Conservation (phyloP, 2,329 filamentous ascomycete species). For the Aspergillus hiratsukae region DNA sequence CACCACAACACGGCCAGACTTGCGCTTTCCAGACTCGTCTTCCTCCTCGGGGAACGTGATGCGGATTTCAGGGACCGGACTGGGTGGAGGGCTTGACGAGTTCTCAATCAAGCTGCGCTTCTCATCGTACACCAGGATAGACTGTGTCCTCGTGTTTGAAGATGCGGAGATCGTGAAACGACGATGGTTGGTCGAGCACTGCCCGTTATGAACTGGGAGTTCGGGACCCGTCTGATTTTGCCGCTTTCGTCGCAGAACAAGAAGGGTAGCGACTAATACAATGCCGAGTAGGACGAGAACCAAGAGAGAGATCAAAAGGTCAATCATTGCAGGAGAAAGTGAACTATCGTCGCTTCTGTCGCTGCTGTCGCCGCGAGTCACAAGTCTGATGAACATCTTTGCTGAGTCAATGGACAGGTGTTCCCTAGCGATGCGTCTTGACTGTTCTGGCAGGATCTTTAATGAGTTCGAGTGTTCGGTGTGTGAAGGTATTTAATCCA, state of each 20-base stretch:
- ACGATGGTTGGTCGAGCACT: constrained; percentile 46
- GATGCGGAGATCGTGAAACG: constrained; percentile 54
- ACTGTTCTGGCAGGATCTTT: neutral
- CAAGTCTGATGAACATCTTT: constrained; percentile 41
- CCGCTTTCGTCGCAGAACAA: constrained; percentile 68
- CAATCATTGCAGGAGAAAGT: constrained; percentile 61
- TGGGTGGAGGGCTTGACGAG: constrained; percentile 69
- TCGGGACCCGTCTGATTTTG: constrained; percentile 49
- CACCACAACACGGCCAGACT: constrained; percentile 83
- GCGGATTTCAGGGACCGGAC: constrained; percentile 91
- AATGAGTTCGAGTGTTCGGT: neutral
- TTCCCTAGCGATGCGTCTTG: constrained; percentile 1
- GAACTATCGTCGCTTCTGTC: constrained; percentile 42
- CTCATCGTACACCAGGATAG: constrained; percentile 71
- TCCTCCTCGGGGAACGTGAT: constrained; percentile 98
- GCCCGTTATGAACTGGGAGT: constrained; percentile 65
- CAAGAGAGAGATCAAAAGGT: constrained; percentile 74
- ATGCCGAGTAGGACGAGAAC: constrained; percentile 71
- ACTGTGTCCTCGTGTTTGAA: constrained; percentile 57
- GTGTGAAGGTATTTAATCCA: constrained; percentile 4
- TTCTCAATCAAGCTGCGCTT: constrained; percentile 75
- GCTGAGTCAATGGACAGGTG: constrained; percentile 8
- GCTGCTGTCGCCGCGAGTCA: constrained; percentile 46
- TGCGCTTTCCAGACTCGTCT: constrained; percentile 67
- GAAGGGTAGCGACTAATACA: constrained; percentile 61